These are phyloP conservation scores for Populus nigra DNA, from an alignment of 345 rosid species.

Conservation along the genomic window DNA sequence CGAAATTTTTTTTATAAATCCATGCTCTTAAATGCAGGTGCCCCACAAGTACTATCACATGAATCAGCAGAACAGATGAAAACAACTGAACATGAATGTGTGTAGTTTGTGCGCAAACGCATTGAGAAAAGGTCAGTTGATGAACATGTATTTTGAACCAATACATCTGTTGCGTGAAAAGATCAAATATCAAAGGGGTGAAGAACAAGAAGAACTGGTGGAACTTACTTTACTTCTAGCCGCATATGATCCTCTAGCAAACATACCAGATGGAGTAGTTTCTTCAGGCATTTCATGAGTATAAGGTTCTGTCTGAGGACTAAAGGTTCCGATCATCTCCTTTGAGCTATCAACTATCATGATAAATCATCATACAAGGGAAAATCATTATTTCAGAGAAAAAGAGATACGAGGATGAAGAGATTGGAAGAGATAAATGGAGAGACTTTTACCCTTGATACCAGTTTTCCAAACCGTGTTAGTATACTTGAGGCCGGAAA, in stretches of 20 bases:
- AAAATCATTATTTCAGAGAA: not conserved
- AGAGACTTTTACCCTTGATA: constrained; percentile 19
- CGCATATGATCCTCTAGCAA: constrained; percentile 81
- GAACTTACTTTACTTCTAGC: constrained; percentile 75
- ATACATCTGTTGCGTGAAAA: not conserved
- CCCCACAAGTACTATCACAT: not conserved
- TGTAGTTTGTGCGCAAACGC: not conserved
- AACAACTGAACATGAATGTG: not conserved
- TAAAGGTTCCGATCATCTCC: constrained; percentile 90
- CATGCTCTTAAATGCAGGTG: not conserved
- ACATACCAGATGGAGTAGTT: constrained; percentile 82
- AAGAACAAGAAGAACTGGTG: not conserved
- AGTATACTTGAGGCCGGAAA: constrained; percentile 29
- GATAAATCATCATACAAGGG: not conserved
- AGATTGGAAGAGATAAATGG: not conserved
- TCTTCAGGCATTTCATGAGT: constrained; percentile 76
- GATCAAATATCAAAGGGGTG: not conserved
- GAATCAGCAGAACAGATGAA: constrained; percentile 3
- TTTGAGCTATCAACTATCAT: constrained; percentile 71
- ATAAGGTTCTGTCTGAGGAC: constrained; percentile 88
- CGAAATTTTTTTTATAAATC: not conserved
- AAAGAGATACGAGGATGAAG: not conserved
- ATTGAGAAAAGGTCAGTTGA: not conserved
- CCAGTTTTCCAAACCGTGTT: constrained; percentile 41
- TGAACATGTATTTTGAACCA: not conserved